A percentile compares a stretch with the other conserved stretches of the same genome.
Evolutionary conservation across 768 basidiomycete species (phyloP).

Genomic region (Tricholoma terreum): DNA sequence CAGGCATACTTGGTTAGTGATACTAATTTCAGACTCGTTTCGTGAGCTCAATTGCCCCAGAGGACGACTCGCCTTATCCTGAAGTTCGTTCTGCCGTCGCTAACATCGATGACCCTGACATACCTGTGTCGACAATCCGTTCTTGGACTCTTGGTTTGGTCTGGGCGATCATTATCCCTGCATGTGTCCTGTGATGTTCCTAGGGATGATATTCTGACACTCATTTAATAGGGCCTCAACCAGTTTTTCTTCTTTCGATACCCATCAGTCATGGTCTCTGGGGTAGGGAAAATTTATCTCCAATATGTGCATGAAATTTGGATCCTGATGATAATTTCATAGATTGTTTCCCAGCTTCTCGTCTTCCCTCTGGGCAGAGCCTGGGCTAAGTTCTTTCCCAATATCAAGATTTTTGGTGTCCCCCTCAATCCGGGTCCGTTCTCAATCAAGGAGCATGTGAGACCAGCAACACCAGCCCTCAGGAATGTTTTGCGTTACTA

Average conservation of each 20-base stretch:
- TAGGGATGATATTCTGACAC: background rate
- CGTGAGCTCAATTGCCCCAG: constrained; percentile 18
- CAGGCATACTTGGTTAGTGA: constrained; percentile 39
- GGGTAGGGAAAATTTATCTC: constrained; percentile 35
- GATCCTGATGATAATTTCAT: background rate
- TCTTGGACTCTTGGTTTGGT: constrained; percentile 71
- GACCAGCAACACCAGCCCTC: constrained; percentile 25
- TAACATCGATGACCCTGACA: constrained; percentile 65
- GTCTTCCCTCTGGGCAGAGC: constrained; percentile 62
- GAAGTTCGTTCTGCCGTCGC: constrained; percentile 69
- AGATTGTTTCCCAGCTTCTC: constrained; percentile 68
- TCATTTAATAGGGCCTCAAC: constrained; percentile 46
- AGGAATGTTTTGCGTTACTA: constrained; percentile 28
- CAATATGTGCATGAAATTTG: background rate
- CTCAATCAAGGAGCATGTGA: constrained; percentile 70
- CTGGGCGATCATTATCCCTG: constrained; percentile 63
- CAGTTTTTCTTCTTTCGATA: constrained; percentile 80
- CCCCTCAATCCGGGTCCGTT: constrained; percentile 67
- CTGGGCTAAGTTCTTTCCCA: constrained; percentile 55
- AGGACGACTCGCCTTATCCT: constrained; percentile 72
- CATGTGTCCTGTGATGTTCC: constrained; percentile 15
- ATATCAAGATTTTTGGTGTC: constrained; percentile 49
- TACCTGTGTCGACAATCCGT: constrained; percentile 61
- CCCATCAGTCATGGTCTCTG: constrained; percentile 60
- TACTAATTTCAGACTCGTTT: background rate